Percentiles rank a stretch among this genome's conserved stretches.
Conservation (phyloP, 495 filamentous ascomycete species). For the Lepidopterella palustris region DNA sequence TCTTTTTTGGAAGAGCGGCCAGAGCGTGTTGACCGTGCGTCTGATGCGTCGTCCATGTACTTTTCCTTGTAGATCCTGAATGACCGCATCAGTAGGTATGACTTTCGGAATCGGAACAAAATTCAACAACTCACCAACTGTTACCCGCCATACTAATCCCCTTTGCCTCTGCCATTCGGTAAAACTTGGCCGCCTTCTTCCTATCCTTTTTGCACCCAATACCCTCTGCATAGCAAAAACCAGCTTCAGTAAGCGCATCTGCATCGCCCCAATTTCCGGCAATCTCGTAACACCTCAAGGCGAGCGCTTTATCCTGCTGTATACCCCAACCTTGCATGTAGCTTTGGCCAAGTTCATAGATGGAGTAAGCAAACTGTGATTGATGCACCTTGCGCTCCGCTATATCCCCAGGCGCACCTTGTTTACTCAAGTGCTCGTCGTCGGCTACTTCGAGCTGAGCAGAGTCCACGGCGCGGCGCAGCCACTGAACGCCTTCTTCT, state of each 20-base stretch:
- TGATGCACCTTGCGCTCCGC: constrained; percentile 68
- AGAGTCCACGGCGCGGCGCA: constrained; percentile 81
- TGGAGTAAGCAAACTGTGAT: constrained; percentile 87
- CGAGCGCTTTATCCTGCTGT: constrained; percentile 81
- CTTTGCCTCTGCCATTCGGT: constrained; percentile 81
- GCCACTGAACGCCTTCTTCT: constrained; percentile 81
- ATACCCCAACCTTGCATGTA: constrained; percentile 98
- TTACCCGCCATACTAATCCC: constrained; percentile 97
- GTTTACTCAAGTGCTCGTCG: constrained; percentile 61
- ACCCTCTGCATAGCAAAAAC: constrained; percentile 39
- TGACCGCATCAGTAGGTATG: neutral
- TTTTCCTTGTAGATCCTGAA: constrained; percentile 89
- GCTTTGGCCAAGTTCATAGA: constrained; percentile 94
- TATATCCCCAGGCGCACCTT: constrained; percentile 57
- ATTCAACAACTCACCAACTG: constrained; percentile 64
- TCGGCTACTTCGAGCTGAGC: constrained; percentile 74
- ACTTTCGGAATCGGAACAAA: neutral
- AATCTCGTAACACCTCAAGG: constrained; percentile 90
- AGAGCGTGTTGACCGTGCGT: constrained; percentile 35
- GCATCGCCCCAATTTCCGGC: constrained; percentile 95
- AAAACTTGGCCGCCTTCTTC: constrained; percentile 87
- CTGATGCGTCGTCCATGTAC: constrained; percentile 58
- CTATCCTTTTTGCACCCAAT: constrained; percentile 82
- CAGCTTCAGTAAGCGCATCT: constrained; percentile 62
- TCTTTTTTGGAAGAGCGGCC: constrained; percentile 27